phyloP scores from a whole-genome alignment of 2,329 filamentous ascomycete genomes.

The Curvularia sp. region DNA sequence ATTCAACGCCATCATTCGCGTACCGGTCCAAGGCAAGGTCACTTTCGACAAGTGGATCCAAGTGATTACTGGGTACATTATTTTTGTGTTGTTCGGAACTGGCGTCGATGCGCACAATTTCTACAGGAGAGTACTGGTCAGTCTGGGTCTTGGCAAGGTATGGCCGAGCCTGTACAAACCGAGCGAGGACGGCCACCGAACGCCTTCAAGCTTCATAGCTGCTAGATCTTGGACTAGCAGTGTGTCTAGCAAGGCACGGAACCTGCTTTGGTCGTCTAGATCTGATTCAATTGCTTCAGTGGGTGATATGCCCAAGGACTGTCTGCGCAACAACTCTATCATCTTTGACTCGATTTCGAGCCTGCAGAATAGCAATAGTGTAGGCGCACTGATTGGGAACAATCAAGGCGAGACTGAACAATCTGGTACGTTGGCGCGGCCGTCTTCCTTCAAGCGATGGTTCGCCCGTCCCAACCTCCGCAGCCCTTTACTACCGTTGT shows the following conservation, averaged over 20 bases:
- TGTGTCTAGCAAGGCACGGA: conserved; percentile 36
- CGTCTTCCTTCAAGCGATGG: conserved; percentile 31
- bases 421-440: not conserved
- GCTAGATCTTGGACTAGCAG: conserved; percentile 27
- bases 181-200: conserved; percentile 23
- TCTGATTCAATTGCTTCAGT: conserved; percentile 20
- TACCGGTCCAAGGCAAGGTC: conserved; percentile 55
- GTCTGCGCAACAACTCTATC: conserved; percentile 19
- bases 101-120: conserved; percentile 63
- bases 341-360: not conserved
- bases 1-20: conserved; percentile 60
- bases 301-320: conserved; percentile 14
- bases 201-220: conserved; percentile 26
- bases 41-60: conserved; percentile 66
- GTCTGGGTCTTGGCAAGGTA: conserved; percentile 38
- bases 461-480: conserved; percentile 20
- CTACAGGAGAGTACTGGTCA: conserved; percentile 38
- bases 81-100: conserved; percentile 71
- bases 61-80: conserved; percentile 60
- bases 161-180: conserved; percentile 40
- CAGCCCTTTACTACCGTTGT: conserved; percentile 31
- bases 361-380: conserved; percentile 20
- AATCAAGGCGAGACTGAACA: conserved; percentile 1
- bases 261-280: conserved; percentile 31
- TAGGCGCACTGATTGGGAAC: conserved; percentile 10